Evolutionary conservation across 306 rosid genomes (phyloP).

Genomic region (Trifolium subterraneum): DNA sequence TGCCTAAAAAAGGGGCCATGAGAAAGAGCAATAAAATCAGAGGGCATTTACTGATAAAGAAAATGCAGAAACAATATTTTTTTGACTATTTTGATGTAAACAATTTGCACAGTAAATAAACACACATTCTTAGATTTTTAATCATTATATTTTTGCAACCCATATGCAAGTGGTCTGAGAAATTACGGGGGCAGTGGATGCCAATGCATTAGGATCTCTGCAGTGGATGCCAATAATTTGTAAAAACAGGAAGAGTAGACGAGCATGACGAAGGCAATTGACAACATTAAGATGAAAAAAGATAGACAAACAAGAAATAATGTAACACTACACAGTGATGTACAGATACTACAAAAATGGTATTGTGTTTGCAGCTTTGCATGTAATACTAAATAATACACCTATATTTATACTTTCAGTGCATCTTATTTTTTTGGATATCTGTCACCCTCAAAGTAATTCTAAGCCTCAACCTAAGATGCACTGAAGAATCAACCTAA

Average conservation of each 20-base stretch:
- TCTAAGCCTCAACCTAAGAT: too few species aligned
- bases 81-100: slow-evolving; percentile 21
- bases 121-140: slow-evolving; percentile 8
- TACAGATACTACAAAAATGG: slow-evolving; percentile 2
- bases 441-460: too few species aligned
- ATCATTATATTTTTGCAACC: slow-evolving; percentile 23
- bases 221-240: too few species aligned
- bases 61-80: slow-evolving; percentile 8
- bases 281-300: too few species aligned
- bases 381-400: neutral
- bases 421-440: neutral
- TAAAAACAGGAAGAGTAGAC: too few species aligned
- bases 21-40: slow-evolving; percentile 32
- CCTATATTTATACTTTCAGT: neutral
- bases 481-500: slow-evolving; percentile 99
- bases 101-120: slow-evolving; percentile 8
- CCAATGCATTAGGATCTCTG: too few species aligned
- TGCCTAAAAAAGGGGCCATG: slow-evolving; percentile 61
- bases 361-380: neutral
- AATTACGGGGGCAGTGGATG: neutral
- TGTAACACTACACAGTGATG: neutral
- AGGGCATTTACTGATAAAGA: slow-evolving; percentile 15
- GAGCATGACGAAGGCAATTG: too few species aligned
- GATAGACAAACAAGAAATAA: too few species aligned
- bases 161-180: neutral